These are phyloP conservation scores for Colletotrichum plurivorum DNA, from an alignment of 2,329 filamentous ascomycete species.

Conservation along the genomic window DNA sequence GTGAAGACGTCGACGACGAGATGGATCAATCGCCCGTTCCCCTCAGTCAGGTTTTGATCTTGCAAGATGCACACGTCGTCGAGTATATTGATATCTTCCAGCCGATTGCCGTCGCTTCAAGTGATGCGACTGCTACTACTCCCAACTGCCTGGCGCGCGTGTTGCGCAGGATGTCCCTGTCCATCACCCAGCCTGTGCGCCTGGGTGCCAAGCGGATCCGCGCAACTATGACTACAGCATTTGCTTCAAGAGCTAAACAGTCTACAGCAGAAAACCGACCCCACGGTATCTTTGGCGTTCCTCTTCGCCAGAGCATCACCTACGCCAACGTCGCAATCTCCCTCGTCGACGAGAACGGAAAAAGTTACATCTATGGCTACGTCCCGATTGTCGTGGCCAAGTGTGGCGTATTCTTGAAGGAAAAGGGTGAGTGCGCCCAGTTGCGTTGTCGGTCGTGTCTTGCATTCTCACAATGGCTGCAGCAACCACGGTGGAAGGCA, in stretches of 20 bases:
- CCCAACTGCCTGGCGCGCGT: neutral
- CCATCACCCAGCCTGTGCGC: slow-evolving; percentile 35
- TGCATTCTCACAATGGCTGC: slow-evolving; percentile 45
- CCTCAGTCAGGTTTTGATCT: slow-evolving; percentile 24
- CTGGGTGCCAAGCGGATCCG: slow-evolving; percentile 33
- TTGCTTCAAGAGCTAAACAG: slow-evolving; percentile 43
- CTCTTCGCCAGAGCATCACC: slow-evolving; percentile 92
- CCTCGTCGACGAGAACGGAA: slow-evolving; percentile 89
- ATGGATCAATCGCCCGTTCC: slow-evolving; percentile 32
- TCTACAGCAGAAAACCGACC: slow-evolving; percentile 60
- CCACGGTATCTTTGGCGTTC: slow-evolving; percentile 93
- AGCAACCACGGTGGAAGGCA: slow-evolving; percentile 96
- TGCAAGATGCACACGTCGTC: slow-evolving; percentile 37
- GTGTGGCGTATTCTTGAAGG: slow-evolving; percentile 96
- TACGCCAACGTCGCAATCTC: slow-evolving; percentile 99
- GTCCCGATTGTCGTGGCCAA: slow-evolving; percentile 99
- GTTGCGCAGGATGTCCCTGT: slow-evolving; percentile 38
- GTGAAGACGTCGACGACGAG: slow-evolving; percentile 36
- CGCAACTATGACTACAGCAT: slow-evolving; percentile 25
- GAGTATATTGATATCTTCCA: slow-evolving; percentile 4
- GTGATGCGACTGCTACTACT: slow-evolving; percentile 38
- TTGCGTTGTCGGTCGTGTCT: neutral
- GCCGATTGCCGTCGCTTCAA: slow-evolving; percentile 36
- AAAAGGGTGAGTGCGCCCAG: slow-evolving; percentile 80
- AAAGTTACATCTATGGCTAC: slow-evolving; percentile 98